phyloP scores from a whole-genome alignment of 441 rosid species.

The Corymbia calophylla region DNA sequence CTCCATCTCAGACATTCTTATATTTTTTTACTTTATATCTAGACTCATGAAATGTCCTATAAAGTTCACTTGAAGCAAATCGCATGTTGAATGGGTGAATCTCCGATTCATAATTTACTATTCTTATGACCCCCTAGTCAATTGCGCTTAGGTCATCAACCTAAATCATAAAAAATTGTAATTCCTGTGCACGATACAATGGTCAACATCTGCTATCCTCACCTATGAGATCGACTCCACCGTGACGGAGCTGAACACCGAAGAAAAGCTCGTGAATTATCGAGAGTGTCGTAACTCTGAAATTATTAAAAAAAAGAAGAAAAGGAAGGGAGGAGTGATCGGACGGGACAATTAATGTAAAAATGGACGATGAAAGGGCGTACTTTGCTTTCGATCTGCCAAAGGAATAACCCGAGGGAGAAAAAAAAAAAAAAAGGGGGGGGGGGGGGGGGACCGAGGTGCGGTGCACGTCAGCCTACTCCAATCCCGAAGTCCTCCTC shows the following conservation, averaged over 20 bases:
- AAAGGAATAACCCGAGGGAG: not conserved
- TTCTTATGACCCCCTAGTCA: fast-evolving
- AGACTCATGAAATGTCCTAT: not conserved
- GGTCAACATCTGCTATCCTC: not conserved
- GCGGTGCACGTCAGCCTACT: constrained; percentile 56
- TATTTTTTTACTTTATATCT: not conserved
- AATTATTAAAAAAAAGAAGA: too few relatives aligned
- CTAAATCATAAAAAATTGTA: not conserved
- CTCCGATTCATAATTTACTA: fast-evolving
- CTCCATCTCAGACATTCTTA: fast-evolving
- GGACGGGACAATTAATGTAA: not conserved
- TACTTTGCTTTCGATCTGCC: not conserved
- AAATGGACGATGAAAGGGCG: not conserved
- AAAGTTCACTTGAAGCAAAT: not conserved
- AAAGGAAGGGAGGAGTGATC: not conserved
- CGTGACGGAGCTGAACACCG: not conserved
- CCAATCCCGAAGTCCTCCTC: constrained; percentile 33
- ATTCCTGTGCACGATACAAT: fast-evolving
- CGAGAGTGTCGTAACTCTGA: not conserved
- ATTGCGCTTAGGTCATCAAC: fast-evolving
- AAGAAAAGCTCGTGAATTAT: not conserved
- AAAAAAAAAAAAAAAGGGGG: too few relatives aligned
- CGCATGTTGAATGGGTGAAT: not conserved
- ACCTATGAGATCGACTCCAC: not conserved
- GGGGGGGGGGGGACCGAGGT: constrained; percentile 5